Base-by-base conservation (phyloP, 768 basidiomycete genomes). In the Lepiota subincarnata region DNA sequence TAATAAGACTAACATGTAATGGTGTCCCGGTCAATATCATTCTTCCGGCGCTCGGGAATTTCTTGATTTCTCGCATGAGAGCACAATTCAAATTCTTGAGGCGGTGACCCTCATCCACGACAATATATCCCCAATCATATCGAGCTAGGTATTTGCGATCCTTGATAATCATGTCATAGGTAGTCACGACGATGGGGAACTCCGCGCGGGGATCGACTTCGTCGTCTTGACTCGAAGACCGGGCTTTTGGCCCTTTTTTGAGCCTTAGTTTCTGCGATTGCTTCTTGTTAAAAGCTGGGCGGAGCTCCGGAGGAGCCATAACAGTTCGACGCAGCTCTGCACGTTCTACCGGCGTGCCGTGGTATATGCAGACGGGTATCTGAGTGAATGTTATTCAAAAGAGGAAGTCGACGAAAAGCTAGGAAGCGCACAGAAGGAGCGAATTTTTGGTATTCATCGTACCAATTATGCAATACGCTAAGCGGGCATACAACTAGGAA, bases 21-120 rank as follows among this genome's bases (percentile, higher is more conserved):
- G 97, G 97, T 14, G 97, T 99, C 26, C 97, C 97, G 0, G 95
- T 98, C 57, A 99, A 70, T 54, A 99, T 88, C 82, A 98, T 88
- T 43, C 97, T 75, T 38, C 92, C 91, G 0, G 88, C 92, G 50
- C 85, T 85, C 1, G 74, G 72, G 64, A 93, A 94, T 61, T 83
- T 82, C 72, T 94, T 95, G 60, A 99, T 87, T 67, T 96, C 92
- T 54, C 79, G 78, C 69, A 98, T 90, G 13, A 98, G 80, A 72
- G 82, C 87, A 69, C 92, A 93, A 62, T 98, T 82, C 54, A 96
- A 75, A 62, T 99, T 99, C 75, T 98, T 98, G 65, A 99, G 68
- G 19, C 96, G 77, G 69, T 99, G 97, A 0, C 96, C 92, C 69
- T 96, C 92, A 65, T 95, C 92, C 2, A 99, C 96, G 55, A 98